Evolutionary conservation across 306 rosid genomes (phyloP).

Genomic region (Cyamopsis tetragonoloba): DNA sequence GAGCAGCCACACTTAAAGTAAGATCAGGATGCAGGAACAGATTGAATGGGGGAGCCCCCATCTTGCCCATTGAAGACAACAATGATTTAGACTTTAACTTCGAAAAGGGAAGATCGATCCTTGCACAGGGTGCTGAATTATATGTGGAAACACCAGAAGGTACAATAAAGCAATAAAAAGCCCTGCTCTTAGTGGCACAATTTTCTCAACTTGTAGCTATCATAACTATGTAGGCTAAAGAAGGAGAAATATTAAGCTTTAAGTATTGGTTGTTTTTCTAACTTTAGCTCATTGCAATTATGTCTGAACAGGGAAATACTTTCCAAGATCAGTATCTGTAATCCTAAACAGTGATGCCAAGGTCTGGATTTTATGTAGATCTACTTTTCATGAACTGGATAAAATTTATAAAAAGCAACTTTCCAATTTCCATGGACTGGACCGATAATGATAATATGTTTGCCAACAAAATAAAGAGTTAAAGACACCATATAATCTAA

Average conservation of each 20-base stretch:
- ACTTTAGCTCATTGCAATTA: neutral
- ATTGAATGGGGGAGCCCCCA: constrained; percentile 54
- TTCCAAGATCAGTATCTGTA: constrained; percentile 56
- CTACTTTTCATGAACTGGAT: neutral
- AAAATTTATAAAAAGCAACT: neutral
- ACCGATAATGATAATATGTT: neutral
- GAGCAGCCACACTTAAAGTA: constrained; percentile 78
- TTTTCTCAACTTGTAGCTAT: neutral
- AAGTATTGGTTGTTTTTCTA: neutral
- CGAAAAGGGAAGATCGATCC: constrained; percentile 54
- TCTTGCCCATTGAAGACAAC: constrained; percentile 68
- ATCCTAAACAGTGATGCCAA: constrained; percentile 61
- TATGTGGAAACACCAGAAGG: constrained; percentile 85
- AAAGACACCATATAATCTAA: neutral
- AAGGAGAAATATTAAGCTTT: neutral
- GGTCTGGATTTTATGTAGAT: constrained; percentile 37
- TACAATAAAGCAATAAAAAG: constrained; percentile 9
- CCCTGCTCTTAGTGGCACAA: neutral
- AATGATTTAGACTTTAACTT: constrained; percentile 61
- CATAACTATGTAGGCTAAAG: neutral
- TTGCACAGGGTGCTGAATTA: constrained; percentile 59
- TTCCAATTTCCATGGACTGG: neutral
- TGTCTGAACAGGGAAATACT: constrained; percentile 58
- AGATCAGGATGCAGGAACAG: constrained; percentile 75
- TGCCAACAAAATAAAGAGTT: neutral